Percentiles rank a stretch among this genome's conserved stretches.
phyloP scores from a whole-genome alignment of 495 filamentous ascomycete species.

The Geoglossum glabrum region DNA sequence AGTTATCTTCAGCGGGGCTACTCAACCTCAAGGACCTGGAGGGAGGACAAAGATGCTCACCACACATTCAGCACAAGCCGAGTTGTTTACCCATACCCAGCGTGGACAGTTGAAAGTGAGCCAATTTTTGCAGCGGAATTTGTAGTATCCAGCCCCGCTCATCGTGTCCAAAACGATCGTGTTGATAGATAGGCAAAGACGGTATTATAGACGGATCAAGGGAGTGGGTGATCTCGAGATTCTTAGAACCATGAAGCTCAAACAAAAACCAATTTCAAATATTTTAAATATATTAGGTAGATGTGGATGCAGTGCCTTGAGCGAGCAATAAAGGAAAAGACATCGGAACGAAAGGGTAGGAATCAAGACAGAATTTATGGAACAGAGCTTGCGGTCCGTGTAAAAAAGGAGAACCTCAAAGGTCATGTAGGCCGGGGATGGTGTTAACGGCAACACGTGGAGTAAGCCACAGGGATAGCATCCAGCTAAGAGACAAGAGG shows the following conservation, averaged over 20 bases:
- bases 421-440: too few species aligned
- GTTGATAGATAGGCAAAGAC: neutral
- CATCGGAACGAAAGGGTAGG: neutral
- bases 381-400: too few species aligned
- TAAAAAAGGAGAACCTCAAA: too few species aligned
- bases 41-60: neutral
- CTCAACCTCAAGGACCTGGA: neutral
- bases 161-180: neutral
- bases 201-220: neutral
- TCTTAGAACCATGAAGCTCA: neutral
- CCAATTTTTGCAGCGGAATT: neutral
- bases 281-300: neutral
- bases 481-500: too few species aligned
- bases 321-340: neutral
- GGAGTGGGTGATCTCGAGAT: neutral
- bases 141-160: neutral
- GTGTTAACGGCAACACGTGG: neutral
- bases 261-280: neutral
- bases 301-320: neutral
- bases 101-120: neutral
- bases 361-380: neutral
- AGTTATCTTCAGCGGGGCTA: neutral
- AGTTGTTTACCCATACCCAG: neutral
- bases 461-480: neutral
- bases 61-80: conserved; percentile 1